Base-by-base conservation (phyloP, 2,329 filamentous ascomycete species). In the Penicillium paneum region DNA sequence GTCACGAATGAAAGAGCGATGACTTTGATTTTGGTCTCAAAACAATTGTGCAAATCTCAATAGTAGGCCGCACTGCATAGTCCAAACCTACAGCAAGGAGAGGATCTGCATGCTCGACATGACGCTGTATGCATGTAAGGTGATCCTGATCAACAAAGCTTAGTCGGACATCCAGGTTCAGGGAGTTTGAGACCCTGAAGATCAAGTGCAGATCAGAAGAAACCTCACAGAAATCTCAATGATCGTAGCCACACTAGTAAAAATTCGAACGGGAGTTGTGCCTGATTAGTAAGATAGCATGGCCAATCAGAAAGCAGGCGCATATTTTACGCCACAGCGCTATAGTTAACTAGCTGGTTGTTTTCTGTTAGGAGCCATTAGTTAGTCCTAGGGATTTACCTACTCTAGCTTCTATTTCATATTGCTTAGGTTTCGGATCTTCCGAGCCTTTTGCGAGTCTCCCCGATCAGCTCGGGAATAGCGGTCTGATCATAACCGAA, bases 1-100 rank as follows among this genome's bases (percentile, higher is more conserved):
- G 6, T 54, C 13, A 39, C 5, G 39, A 54, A 49, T 54, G 50
- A 49, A 44, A 50, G 38, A 38, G 15, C 26, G 5, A 38, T 49
- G 39, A 44, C 26, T 32, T 44, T 0, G 34, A 29, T 28, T 21
- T 31, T 28, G 19, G 5, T 28, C 17, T 36, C 2, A 12, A 8
- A 8, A 2, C 36, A 11, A 32, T 44, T 44, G 3, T 8, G 28
- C 12, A n/a, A 11, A 11, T 32, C 13, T 15, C 12, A 7, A 32
- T n/a, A 32, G 8, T 32, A 44, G 12, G 17, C 11, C 1, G 3
- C 11, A 11, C 28, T 32, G 5, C 17, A 11, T 21, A n/a, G 8
- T n/a, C 8, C 12, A 44, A 21, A 15, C 28, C 8, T 12, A 31
- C 34, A n/a, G 36, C 21, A 49, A 49, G 50, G 42, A 15, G n/a